Percentiles rank a stretch among this genome's conserved stretches.
Evolutionary conservation across 352 stramenopile genomes (phyloP).

Genomic region (Pythium vanterpoolii): DNA sequence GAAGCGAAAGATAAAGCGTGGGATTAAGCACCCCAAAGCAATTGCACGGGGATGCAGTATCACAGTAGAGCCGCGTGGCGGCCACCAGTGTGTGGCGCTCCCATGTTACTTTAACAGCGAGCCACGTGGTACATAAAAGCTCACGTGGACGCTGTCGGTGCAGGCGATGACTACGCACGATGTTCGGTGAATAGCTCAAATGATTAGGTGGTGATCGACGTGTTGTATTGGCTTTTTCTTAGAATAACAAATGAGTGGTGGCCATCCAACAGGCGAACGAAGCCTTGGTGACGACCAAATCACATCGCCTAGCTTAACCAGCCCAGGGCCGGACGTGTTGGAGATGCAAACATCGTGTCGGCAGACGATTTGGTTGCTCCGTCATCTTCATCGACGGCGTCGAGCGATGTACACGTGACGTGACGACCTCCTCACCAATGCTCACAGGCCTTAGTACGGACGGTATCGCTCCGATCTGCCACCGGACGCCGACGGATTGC

Average conservation of each 20-base stretch:
- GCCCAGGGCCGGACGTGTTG: background rate
- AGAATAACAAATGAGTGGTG: conserved; percentile 8
- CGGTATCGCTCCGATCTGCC: conserved; percentile 80
- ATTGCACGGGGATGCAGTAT: too few species aligned
- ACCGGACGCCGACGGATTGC: conserved; percentile 44
- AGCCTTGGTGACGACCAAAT: background rate
- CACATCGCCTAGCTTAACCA: background rate
- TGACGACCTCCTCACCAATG: too few species aligned
- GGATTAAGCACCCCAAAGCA: too few species aligned
- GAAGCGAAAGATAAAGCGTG: too few species aligned
- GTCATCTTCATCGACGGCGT: background rate
- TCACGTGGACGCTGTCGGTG: conserved; percentile 27
- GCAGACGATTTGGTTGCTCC: background rate
- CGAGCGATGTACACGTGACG: too few species aligned
- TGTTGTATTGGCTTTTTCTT: conserved; percentile 14
- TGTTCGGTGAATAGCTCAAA: conserved; percentile 30
- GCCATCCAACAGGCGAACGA: background rate
- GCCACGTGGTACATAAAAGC: conserved; percentile 7
- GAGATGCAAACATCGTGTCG: background rate
- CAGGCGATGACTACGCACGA: conserved; percentile 35
- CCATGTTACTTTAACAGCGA: too few species aligned
- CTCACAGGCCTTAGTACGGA: conserved; percentile 57
- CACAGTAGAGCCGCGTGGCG: too few species aligned
- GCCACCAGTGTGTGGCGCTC: too few species aligned
- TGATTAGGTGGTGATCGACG: conserved; percentile 2